phyloP scores from a whole-genome alignment of 176 grass and related monocot genomes.

The Dendrocalamus sinicus region DNA sequence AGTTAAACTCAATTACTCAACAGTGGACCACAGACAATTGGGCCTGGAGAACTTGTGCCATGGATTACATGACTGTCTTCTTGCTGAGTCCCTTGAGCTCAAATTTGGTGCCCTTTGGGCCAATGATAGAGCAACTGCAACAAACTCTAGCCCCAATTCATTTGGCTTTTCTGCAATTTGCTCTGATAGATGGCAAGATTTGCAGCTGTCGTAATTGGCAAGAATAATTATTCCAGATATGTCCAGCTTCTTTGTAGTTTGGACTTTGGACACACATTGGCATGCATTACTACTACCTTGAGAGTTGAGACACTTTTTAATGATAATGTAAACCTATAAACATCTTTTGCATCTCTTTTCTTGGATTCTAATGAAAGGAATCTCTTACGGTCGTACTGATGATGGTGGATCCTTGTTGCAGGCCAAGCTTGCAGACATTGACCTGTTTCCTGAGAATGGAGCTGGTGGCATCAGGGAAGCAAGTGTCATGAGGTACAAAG shows the following conservation, averaged over 20 bases:
- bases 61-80: slow-evolving; percentile 47
- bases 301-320: slow-evolving; percentile 11
- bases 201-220: slow-evolving; percentile 40
- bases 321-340: neutral
- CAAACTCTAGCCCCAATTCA: slow-evolving; percentile 49
- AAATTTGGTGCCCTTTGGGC: slow-evolving; percentile 44
- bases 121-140: slow-evolving; percentile 54
- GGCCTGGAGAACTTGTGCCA: slow-evolving; percentile 35
- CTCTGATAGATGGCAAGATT: slow-evolving; percentile 42
- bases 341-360: neutral
- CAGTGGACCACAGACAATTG: slow-evolving; percentile 52
- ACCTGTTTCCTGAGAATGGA: slow-evolving; percentile 71
- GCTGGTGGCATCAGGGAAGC: slow-evolving; percentile 80
- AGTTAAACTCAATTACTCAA: slow-evolving; percentile 31
- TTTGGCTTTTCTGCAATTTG: slow-evolving; percentile 60
- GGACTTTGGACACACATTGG: slow-evolving; percentile 46
- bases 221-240: slow-evolving; percentile 51
- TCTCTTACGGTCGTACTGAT: slow-evolving; percentile 3
- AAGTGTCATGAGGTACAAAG: slow-evolving; percentile 94
- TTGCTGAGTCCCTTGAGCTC: slow-evolving; percentile 43
- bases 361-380: slow-evolving; percentile 14
- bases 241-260: slow-evolving; percentile 44
- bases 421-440: slow-evolving; percentile 82
- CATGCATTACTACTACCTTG: slow-evolving; percentile 26
- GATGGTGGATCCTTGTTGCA: slow-evolving; percentile 33